phyloP scores from a whole-genome alignment of 768 basidiomycete genomes.

The Podaxis mareebaensis region DNA sequence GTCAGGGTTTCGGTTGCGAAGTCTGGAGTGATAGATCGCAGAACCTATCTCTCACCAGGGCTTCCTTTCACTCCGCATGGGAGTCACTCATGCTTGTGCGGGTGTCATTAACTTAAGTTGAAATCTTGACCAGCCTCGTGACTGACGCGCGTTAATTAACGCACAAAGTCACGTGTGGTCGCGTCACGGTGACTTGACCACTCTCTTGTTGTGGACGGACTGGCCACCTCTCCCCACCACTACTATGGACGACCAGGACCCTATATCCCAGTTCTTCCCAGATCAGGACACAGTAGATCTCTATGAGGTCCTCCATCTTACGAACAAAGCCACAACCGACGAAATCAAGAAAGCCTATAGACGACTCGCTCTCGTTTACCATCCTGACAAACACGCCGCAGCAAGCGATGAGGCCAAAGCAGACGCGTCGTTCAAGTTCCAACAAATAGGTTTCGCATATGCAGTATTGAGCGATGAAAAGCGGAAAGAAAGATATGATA shows the following conservation, averaged over 20 bases:
- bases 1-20: no score
- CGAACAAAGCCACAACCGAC: slow-evolving; percentile 53
- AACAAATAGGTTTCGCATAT: slow-evolving; percentile 94
- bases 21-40: no score
- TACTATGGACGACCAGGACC: slow-evolving; percentile 72
- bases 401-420: slow-evolving; percentile 61
- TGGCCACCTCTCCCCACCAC: slow-evolving; percentile 16
- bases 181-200: slow-evolving; percentile 11
- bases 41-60: no score
- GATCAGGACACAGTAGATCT: slow-evolving; percentile 72
- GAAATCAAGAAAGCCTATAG: slow-evolving; percentile 86
- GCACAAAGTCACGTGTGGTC: background rate
- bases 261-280: slow-evolving; percentile 75
- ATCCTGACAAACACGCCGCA: slow-evolving; percentile 87
- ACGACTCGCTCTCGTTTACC: slow-evolving; percentile 74
- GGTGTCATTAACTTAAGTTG: no score
- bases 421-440: slow-evolving; percentile 77
- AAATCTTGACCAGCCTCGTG: no score
- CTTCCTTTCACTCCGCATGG: no score
- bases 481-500: slow-evolving; percentile 76
- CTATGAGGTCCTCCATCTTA: slow-evolving; percentile 69
- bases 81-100: no score
- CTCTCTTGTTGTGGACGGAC: no score
- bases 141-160: no score
- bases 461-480: slow-evolving; percentile 81